Evolutionary conservation across 768 basidiomycete genomes (phyloP).

Genomic region (Tricholoma bakamatsutake): DNA sequence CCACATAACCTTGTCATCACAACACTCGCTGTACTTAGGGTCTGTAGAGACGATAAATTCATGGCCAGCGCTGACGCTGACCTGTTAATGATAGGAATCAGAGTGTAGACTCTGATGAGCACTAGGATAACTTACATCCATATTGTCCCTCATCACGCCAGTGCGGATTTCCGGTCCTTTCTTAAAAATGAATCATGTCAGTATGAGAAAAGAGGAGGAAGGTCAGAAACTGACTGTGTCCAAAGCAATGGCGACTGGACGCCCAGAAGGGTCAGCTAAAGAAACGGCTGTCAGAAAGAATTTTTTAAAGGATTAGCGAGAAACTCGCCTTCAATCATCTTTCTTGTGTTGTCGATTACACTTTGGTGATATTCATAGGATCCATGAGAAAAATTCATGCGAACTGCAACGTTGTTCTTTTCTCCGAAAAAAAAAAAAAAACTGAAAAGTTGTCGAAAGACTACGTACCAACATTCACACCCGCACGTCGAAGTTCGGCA

Average conservation of each 20-base stretch:
- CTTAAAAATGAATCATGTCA: slow-evolving; percentile 32
- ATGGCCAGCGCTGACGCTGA: slow-evolving; percentile 83
- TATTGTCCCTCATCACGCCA: slow-evolving; percentile 80
- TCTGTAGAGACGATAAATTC: slow-evolving; percentile 92
- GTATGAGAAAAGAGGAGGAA: slow-evolving; percentile 2
- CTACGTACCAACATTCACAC: slow-evolving; percentile 92
- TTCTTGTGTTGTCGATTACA: slow-evolving; percentile 95
- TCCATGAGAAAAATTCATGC: slow-evolving; percentile 99
- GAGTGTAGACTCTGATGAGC: neutral
- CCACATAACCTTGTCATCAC: slow-evolving; percentile 82
- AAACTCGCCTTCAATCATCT: slow-evolving; percentile 67
- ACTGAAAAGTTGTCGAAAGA: neutral
- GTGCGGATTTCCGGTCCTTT: slow-evolving; percentile 99
- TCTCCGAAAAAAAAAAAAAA: neutral
- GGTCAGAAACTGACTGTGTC: slow-evolving; percentile 69
- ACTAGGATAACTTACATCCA: slow-evolving; percentile 59
- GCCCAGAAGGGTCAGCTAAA: slow-evolving; percentile 63
- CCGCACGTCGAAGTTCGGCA: slow-evolving; percentile 75
- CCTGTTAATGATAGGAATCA: slow-evolving; percentile 34
- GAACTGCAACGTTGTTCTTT: slow-evolving; percentile 48
- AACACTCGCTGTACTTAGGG: slow-evolving; percentile 65
- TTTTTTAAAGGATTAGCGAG: neutral
- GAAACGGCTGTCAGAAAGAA: slow-evolving; percentile 4
- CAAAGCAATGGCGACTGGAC: slow-evolving; percentile 94
- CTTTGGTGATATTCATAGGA: slow-evolving; percentile 98